Percentiles rank a stretch among this genome's conserved stretches.
Conservation (phyloP, 495 filamentous ascomycete genomes). For the Barbatosphaeria neglecta region DNA sequence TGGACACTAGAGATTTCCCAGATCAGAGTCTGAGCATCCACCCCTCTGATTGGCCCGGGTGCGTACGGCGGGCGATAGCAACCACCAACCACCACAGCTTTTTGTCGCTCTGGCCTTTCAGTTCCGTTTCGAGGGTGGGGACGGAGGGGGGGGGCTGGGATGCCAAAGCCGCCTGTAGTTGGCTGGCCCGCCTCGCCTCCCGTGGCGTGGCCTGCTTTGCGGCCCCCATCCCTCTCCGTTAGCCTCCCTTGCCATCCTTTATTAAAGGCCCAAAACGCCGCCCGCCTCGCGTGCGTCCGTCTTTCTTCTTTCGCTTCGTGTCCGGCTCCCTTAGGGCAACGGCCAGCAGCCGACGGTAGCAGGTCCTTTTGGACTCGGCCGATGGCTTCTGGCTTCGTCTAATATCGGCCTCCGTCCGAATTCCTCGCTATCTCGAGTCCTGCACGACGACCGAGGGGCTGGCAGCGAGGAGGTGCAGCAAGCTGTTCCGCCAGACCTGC, state of each 20-base stretch:
- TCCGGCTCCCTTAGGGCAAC: too few species aligned
- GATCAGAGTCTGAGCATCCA: constrained; percentile 26
- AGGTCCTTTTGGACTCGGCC: too few species aligned
- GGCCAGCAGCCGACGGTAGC: too few species aligned
- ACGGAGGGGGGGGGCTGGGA: background rate
- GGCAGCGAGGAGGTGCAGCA: too few species aligned
- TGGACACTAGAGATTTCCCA: constrained; percentile 15
- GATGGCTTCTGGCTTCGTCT: too few species aligned
- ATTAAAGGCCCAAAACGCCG: background rate
- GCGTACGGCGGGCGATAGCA: constrained; percentile 11
- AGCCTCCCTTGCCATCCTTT: background rate
- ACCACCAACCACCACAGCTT: constrained; percentile 7
- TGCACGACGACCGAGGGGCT: too few species aligned
- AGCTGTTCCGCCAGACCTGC: too few species aligned
- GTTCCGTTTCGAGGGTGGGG: background rate
- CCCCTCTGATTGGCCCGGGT: constrained; percentile 16
- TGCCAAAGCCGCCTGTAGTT: background rate
- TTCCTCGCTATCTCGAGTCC: too few species aligned
- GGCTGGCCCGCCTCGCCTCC: background rate
- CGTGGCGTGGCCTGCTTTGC: background rate
- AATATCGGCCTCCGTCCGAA: too few species aligned
- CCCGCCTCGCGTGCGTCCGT: background rate
- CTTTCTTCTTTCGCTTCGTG: too few species aligned
- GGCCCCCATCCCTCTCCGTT: background rate
- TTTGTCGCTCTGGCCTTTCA: background rate